Percentiles rank a stretch among this genome's conserved stretches.
phyloP scores from a whole-genome alignment of 2,329 filamentous ascomycete species.

The Sporothrix pseudoabietina region DNA sequence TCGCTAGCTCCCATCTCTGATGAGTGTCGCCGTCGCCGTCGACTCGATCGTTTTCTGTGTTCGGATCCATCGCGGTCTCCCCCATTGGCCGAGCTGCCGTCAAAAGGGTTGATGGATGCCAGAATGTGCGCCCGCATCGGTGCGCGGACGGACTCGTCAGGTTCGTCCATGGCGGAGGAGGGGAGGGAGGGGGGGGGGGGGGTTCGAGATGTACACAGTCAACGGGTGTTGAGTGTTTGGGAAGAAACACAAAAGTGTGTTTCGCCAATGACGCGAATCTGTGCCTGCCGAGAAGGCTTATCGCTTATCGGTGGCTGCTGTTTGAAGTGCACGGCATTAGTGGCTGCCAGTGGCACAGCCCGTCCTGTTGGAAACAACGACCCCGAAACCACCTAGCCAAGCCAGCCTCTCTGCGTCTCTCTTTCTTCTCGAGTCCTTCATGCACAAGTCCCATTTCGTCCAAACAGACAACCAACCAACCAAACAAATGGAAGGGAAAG shows the following conservation, averaged over 20 bases:
- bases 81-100: constrained; percentile 10
- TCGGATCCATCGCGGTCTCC: constrained; percentile 7
- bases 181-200: background rate
- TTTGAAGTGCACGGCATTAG: background rate
- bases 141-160: constrained; percentile 31
- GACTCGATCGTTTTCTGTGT: constrained; percentile 19
- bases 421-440: background rate
- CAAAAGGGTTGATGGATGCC: constrained; percentile 51
- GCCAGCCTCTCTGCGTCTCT: background rate
- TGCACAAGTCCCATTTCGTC: background rate
- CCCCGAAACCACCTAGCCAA: background rate
- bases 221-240: background rate
- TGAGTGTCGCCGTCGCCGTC: background rate
- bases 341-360: background rate
- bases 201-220: background rate
- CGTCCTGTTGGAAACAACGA: background rate
- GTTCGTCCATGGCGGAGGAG: constrained; percentile 16
- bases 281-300: background rate
- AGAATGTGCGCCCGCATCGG: constrained; percentile 52
- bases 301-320: constrained; percentile 14
- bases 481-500: background rate
- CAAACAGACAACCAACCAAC: background rate
- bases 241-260: background rate
- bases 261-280: constrained; percentile 7
- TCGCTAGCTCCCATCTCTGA: background rate